Evolutionary conservation across 2,329 filamentous ascomycete species (phyloP), one percentile per base, ranked within the genome.

Genomic region (Chalaropsis thielavioides): DNA sequence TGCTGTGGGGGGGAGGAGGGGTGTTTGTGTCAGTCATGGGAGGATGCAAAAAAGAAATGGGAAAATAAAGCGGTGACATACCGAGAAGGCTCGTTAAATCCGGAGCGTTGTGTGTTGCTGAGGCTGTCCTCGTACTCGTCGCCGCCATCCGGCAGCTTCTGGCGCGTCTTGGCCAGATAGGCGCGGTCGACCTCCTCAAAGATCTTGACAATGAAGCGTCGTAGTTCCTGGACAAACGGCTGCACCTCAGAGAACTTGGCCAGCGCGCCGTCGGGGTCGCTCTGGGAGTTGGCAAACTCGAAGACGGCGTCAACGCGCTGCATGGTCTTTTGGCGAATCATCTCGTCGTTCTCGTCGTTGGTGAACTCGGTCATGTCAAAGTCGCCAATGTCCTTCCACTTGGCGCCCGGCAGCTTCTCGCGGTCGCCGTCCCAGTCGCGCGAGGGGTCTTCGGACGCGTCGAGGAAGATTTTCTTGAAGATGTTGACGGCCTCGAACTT

Each of bases 391-490:
- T 56, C 19, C 65, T 65, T 64, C 60, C 67, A 63, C n/a, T 66
- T 54, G 38, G 64, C 63, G 6, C 61, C 43, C 2, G 56, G 27
- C 24, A 66, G 61, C 41, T 64, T 64, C 15, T 38, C n/a, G n/a
- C 58, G 61, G 38, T 7, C 75, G 65, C 38, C 69, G 67, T 62
- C 67, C 70, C 67, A 67, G 35, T 67, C 65, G 11, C 56, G 43
- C 24, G 44, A 72, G 73, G 13, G 70, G 71, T 1, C 73, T 69
- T 11, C 70, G 22, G 10, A 59, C 68, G 8, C 71, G 68, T 1
- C 63, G 58, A 70, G 63, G 65, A 73, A 75, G 49, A 77, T 76
- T 6, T 72, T 69, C 2, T 68, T 66, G 19, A 71, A 72, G 31
- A 75, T 70, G 11, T 70, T 62, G 1, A 68, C 64, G 4, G 64